phyloP scores from a whole-genome alignment of 345 rosid genomes.

The Sisymbrium irio region DNA sequence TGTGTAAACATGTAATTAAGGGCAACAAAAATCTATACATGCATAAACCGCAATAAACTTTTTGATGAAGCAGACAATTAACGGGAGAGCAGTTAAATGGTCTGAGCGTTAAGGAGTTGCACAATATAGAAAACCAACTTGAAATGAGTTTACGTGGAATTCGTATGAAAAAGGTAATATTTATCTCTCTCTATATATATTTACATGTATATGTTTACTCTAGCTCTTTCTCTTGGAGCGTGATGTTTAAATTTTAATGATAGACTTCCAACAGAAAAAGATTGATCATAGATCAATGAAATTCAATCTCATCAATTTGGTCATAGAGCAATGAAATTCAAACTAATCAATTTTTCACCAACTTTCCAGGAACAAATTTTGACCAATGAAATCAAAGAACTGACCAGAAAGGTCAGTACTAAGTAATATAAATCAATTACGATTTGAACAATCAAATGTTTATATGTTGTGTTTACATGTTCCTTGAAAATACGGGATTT shows the following conservation, averaged over 20 bases:
- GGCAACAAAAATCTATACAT: not conserved
- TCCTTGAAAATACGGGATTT: too few relatives aligned
- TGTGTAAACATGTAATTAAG: not conserved
- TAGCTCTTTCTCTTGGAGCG: not conserved
- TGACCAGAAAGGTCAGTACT: slow-evolving; percentile 40
- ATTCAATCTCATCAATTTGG: not conserved
- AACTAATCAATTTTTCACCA: not conserved
- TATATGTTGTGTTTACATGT: not conserved
- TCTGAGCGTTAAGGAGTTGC: slow-evolving; percentile 47
- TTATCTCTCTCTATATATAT: not conserved
- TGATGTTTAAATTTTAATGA: not conserved
- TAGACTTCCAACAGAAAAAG: not conserved
- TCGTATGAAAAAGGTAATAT: slow-evolving; percentile 55
- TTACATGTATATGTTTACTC: not conserved
- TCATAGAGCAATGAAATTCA: not conserved
- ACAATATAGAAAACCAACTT: slow-evolving; percentile 51
- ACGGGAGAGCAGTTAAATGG: slow-evolving; percentile 52
- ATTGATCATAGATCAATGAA: not conserved
- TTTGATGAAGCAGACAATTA: slow-evolving; percentile 43
- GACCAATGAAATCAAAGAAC: slow-evolving; percentile 48
- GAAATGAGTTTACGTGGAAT: slow-evolving; percentile 62
- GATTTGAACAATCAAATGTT: not conserved
- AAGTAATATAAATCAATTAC: not conserved
- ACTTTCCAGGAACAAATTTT: slow-evolving; percentile 46
- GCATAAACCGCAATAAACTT: not conserved